Evolutionary conservation across 352 stramenopile species (phyloP).

Genomic region (Globisporangium spiculum): DNA sequence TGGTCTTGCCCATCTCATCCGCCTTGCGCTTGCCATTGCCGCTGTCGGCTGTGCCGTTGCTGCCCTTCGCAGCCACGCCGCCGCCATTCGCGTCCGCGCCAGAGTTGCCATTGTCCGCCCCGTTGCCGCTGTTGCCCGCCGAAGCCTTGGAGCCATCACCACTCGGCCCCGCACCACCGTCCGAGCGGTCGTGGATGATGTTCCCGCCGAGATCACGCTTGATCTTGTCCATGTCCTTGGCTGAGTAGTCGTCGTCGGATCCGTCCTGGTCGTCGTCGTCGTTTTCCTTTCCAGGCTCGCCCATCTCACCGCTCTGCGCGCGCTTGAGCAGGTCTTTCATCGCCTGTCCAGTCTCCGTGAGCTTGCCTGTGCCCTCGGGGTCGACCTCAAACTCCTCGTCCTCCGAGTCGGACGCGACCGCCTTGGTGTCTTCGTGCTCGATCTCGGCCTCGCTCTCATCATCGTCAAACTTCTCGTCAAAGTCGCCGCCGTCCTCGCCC

Average conservation of each 20-base stretch:
- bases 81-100: constrained; percentile 13
- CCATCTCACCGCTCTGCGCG: constrained; percentile 72
- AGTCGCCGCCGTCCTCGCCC: constrained; percentile 80
- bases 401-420: constrained; percentile 69
- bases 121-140: background rate
- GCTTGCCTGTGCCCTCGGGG: constrained; percentile 60
- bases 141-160: constrained; percentile 27
- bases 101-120: constrained; percentile 19
- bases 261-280: constrained; percentile 59
- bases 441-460: constrained; percentile 86
- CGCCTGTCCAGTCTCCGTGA: constrained; percentile 77
- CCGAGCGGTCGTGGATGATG: constrained; percentile 68
- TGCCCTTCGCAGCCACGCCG: constrained; percentile 9
- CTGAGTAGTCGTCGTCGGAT: constrained; percentile 67
- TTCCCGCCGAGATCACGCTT: constrained; percentile 76
- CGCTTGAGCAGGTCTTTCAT: constrained; percentile 85
- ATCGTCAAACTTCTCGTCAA: constrained; percentile 87
- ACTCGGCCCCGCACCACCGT: constrained; percentile 14
- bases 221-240: constrained; percentile 82
- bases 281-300: constrained; percentile 51
- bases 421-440: constrained; percentile 62
- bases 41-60: constrained; percentile 24
- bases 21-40: constrained; percentile 49
- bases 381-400: constrained; percentile 78
- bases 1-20: constrained; percentile 30